A percentile compares a stretch with the other conserved stretches of the same genome.
These are phyloP conservation scores for Eimeria zaria DNA, from an alignment of 169 alveolate genomes.

Conservation along the genomic window DNA sequence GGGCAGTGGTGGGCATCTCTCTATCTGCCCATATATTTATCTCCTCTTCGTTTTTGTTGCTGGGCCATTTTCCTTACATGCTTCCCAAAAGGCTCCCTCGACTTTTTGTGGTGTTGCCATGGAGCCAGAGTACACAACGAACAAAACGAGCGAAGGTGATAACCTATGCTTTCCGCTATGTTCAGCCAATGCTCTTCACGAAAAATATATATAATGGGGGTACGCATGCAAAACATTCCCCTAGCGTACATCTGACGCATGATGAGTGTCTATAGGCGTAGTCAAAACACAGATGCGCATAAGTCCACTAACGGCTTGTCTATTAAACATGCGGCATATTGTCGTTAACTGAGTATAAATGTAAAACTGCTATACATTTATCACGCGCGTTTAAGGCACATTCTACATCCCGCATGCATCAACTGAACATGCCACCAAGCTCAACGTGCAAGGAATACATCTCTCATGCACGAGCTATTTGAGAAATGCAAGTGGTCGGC, in stretches of 20 bases:
- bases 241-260: no score
- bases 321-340: neutral
- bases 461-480: neutral
- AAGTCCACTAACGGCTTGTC: neutral
- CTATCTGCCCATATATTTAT: neutral
- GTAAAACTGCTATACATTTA: neutral
- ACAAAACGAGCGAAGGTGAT: neutral
- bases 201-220: no score
- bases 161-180: neutral
- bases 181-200: neutral
- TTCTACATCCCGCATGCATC: neutral
- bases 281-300: neutral
- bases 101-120: neutral
- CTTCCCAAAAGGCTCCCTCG: neutral
- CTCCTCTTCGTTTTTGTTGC: neutral
- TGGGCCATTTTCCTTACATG: neutral
- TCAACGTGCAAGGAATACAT: neutral
- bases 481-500: neutral
- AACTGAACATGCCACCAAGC: neutral
- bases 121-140: neutral
- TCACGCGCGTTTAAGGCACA: neutral
- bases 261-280: neutral
- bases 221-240: no score
- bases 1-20: neutral
- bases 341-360: neutral